Evolutionary conservation across 768 basidiomycete species (phyloP).

Genomic region (Tricholoma terreum): DNA sequence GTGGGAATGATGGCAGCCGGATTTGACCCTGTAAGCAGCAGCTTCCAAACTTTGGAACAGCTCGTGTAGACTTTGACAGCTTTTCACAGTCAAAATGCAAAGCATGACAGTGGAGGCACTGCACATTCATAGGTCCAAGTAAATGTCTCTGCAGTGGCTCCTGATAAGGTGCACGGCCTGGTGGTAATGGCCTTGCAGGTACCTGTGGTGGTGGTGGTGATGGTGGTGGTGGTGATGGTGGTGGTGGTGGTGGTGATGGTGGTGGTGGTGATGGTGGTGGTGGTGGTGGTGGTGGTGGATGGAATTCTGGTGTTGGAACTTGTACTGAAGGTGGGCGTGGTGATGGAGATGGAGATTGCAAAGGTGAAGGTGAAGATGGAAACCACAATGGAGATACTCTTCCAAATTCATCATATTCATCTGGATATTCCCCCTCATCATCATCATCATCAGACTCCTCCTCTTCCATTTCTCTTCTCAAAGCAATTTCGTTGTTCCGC

Average conservation of each 20-base stretch:
- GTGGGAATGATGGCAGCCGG: neutral
- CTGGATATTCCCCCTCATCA: no score
- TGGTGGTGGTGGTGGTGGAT: no score
- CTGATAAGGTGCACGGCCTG: conserved; percentile 1
- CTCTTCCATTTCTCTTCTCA: no score
- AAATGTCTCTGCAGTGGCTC: neutral
- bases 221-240: neutral
- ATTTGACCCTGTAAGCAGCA: conserved; percentile 13
- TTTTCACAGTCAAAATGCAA: conserved; percentile 10
- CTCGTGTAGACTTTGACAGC: neutral
- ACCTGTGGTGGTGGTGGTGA: neutral
- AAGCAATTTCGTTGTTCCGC: neutral
- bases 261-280: no score
- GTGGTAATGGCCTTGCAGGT: neutral
- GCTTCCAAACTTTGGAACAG: conserved; percentile 7
- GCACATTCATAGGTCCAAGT: conserved; percentile 4
- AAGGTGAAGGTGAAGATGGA: no score
- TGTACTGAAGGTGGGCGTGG: no score
- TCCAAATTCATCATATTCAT: no score
- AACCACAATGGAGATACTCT: no score
- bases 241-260: neutral
- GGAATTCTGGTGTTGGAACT: no score
- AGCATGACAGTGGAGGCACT: conserved; percentile 7
- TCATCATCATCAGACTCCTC: no score
- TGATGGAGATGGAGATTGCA: no score